Evolutionary conservation across 176 grass and related monocot genomes (phyloP), one percentile per base, ranked within the genome.

Genomic region (Aegilops longissima): DNA sequence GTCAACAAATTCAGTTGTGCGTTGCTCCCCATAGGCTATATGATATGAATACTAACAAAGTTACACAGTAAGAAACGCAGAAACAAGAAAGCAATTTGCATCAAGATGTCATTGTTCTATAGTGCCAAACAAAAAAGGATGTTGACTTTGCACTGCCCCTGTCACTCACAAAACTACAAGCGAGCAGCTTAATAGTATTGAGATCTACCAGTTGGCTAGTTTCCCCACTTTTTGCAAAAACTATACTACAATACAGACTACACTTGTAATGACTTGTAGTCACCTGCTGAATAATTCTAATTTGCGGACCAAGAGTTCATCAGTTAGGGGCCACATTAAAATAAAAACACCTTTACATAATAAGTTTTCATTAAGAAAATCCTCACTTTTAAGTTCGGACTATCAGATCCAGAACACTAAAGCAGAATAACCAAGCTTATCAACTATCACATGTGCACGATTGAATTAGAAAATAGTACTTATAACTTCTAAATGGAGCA

Each of bases 121-220:
- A 83, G 20, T 4, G 63, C 12, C 42, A 79, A 27, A 27, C 1
- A 63, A 77, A 39, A 71, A 25, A 8, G 9, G 10, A 77, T 6
- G 34, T 52, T 82, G 78, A 23, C 71, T 49, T 77, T 86, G 80
- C 42, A 70, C 12, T 51, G 68, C 7, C 51, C 70, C 20, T 61
- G 9, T 70, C 14, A 71, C 30, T 18, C 51, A 21, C 63, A 16
- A 71, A 86, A 78, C 3, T 36, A 2, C 16, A 29, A 5, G 58
- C 3, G 39, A 54, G 64, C 51, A 51, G 30, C 51, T 63, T 56
- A 12, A 52, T 39, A 35, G 64, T 7, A 51, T 63, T 64, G 81
- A 73, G 87, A 89, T 80, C 82, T 73, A 27, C 29, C 3, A 2
- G 42, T 39, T 39, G 38, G 38, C 38, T 39, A 39, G 7, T 39